Evolutionary conservation across 129 eudicot genomes (phyloP).

Genomic region (Tagetes patula): DNA sequence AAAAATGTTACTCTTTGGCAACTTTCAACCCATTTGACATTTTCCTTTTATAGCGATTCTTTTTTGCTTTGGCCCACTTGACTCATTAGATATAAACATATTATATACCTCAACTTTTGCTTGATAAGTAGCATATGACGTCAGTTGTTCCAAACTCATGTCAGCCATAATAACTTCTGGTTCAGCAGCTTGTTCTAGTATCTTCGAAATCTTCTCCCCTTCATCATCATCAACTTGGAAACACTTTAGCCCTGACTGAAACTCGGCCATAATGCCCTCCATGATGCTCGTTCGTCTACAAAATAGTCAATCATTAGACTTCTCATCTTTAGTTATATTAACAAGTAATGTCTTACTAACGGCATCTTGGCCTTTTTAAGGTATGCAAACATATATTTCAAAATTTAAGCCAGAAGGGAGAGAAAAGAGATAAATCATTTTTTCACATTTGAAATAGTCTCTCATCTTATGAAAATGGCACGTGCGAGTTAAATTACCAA

Average conservation of each 20-base stretch:
- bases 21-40: background rate
- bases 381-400: background rate
- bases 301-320: constrained; percentile 7
- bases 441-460: background rate
- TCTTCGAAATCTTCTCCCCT: constrained; percentile 60
- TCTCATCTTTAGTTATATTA: background rate
- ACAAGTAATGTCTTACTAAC: background rate
- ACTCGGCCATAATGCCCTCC: constrained; percentile 69
- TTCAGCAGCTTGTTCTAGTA: constrained; percentile 81
- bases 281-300: constrained; percentile 68
- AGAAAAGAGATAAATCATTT: background rate
- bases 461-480: background rate
- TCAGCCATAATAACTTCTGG: constrained; percentile 93
- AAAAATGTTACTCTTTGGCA: background rate
- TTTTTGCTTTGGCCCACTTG: background rate
- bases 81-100: background rate
- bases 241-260: constrained; percentile 43
- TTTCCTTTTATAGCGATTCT: background rate
- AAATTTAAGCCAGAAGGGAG: constrained; percentile 9
- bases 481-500: background rate
- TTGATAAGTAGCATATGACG: constrained; percentile 59
- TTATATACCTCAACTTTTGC: constrained; percentile 72
- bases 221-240: constrained; percentile 41
- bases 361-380: constrained; percentile 14
- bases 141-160: constrained; percentile 77